Percentiles rank a stretch among this genome's conserved stretches.
These are phyloP conservation scores for Nemania abortiva DNA, from an alignment of 2,329 filamentous ascomycete genomes.

Conservation along the genomic window DNA sequence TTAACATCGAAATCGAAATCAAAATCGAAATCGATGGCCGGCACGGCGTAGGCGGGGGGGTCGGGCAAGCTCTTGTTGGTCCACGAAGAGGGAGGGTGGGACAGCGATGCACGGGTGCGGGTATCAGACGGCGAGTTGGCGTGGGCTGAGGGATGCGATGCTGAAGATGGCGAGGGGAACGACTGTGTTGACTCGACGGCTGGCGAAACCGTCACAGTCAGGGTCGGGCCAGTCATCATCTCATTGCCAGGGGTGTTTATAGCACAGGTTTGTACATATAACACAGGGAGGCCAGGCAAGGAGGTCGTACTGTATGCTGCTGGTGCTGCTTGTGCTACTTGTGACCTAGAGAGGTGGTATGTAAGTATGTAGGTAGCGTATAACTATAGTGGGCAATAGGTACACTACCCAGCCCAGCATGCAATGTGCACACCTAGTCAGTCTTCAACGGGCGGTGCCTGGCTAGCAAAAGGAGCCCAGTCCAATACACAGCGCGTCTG, in stretches of 20 bases:
- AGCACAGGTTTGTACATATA: neutral
- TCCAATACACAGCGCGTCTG: constrained; percentile 5
- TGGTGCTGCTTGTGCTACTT: neutral
- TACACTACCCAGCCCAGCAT: neutral
- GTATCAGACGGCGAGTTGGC: constrained; percentile 32
- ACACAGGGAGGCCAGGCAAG: neutral
- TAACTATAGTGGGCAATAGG: neutral
- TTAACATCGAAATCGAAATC: constrained; percentile 46
- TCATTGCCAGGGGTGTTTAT: constrained; percentile 52
- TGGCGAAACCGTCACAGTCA: constrained; percentile 56
- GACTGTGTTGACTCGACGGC: constrained; percentile 55
- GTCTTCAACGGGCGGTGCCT: constrained; percentile 23
- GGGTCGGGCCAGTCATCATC: constrained; percentile 59
- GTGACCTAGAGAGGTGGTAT: neutral
- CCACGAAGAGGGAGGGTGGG: constrained; percentile 43
- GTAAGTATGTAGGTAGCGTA: neutral
- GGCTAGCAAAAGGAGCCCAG: constrained; percentile 10
- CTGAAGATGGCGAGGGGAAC: constrained; percentile 45
- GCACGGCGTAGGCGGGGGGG: constrained; percentile 63
- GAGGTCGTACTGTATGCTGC: neutral
- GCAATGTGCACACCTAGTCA: constrained; percentile 12
- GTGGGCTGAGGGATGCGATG: constrained; percentile 50
- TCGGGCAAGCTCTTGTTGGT: constrained; percentile 53
- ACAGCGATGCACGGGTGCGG: constrained; percentile 28
- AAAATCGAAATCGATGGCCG: constrained; percentile 63